Base-by-base conservation (phyloP, 306 rosid genomes). In the Casuarina cunninghamiana region DNA sequence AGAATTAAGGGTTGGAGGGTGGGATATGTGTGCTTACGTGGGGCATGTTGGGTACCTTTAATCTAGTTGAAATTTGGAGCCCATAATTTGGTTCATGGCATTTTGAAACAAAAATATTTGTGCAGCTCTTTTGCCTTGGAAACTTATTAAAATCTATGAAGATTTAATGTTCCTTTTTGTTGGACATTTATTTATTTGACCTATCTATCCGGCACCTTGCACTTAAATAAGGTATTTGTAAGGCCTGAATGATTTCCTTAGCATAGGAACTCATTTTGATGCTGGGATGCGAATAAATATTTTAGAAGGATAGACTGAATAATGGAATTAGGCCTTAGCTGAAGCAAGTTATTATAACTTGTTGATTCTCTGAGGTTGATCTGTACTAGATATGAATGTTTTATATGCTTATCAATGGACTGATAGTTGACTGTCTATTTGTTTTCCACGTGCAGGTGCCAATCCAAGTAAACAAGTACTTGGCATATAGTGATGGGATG, bases 401-500 rank as follows among this genome's bases (percentile, higher is more conserved):
- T 15, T 67, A 21, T 21, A 54, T 43, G 53, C 51, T 53, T 62
- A 6, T 17, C 67, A 61, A 10, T 37, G 0, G 57, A 68, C 32
- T 46, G 46, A 50, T 43, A 3, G 54, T 65, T 39, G 39, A 66
- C 41, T 48, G 42, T 26, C 8, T 32, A 38, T 71, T 48, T 58
- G 17, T 65, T 39, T 75, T 38, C 45, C 77, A 37, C 75, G 65
- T 74, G 83, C 82, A 95, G 99, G 99, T 93, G 63, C 99, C 99
- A 0, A 93, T 95, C 78, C 99, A 95, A 89, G 99, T 95, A 72
- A 91, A 91, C 90, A 95, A 93, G 84, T 81, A 83, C 76, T 87
- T 95, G 85, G 97, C 92, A 66, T 91, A 84, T 80, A 93, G 97
- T 77, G 99, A 95, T 77, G 99, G 99, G 54, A 95, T 95, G 99